These are phyloP conservation scores for Neurospora sp. DNA, from an alignment of 495 filamentous ascomycete genomes.

Conservation along the genomic window DNA sequence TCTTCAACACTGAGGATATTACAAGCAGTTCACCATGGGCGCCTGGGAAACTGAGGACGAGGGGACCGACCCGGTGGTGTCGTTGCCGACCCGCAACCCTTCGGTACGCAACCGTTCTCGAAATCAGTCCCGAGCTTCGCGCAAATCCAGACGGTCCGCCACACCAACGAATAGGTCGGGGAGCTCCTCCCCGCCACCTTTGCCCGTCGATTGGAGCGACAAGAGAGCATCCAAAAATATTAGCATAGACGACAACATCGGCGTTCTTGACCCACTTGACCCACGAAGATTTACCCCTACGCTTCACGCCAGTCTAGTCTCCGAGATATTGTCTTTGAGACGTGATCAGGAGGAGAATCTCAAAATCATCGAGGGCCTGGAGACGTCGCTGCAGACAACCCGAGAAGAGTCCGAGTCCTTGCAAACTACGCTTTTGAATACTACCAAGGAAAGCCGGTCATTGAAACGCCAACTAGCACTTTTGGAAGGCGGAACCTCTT, in stretches of 20 bases:
- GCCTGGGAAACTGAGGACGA: slow-evolving; percentile 50
- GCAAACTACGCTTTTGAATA: slow-evolving; percentile 46
- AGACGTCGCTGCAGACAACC: slow-evolving; percentile 59
- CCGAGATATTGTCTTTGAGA: slow-evolving; percentile 80
- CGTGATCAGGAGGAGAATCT: slow-evolving; percentile 83
- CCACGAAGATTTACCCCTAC: slow-evolving; percentile 90
- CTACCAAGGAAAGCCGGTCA: slow-evolving; percentile 64
- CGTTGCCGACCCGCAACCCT: slow-evolving; percentile 50
- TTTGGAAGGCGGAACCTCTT: slow-evolving; percentile 77
- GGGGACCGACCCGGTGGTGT: slow-evolving; percentile 35
- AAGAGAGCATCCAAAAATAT: slow-evolving; percentile 47
- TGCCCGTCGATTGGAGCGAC: slow-evolving; percentile 42
- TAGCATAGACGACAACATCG: slow-evolving; percentile 59
- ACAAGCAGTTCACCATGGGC: slow-evolving; percentile 23
- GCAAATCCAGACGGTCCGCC: slow-evolving; percentile 38
- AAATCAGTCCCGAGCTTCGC: slow-evolving; percentile 47
- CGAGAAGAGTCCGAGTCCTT: slow-evolving; percentile 66
- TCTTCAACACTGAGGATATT: background rate
- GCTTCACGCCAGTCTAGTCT: slow-evolving; percentile 86
- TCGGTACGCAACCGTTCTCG: slow-evolving; percentile 53
- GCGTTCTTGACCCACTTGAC: slow-evolving; percentile 78
- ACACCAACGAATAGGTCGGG: slow-evolving; percentile 49
- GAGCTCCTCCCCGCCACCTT: slow-evolving; percentile 52
- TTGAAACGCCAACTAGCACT: slow-evolving; percentile 76
- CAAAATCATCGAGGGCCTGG: slow-evolving; percentile 72